phyloP scores from a whole-genome alignment of 2,329 filamentous ascomycete species.

The Gaeumannomyces tritici region DNA sequence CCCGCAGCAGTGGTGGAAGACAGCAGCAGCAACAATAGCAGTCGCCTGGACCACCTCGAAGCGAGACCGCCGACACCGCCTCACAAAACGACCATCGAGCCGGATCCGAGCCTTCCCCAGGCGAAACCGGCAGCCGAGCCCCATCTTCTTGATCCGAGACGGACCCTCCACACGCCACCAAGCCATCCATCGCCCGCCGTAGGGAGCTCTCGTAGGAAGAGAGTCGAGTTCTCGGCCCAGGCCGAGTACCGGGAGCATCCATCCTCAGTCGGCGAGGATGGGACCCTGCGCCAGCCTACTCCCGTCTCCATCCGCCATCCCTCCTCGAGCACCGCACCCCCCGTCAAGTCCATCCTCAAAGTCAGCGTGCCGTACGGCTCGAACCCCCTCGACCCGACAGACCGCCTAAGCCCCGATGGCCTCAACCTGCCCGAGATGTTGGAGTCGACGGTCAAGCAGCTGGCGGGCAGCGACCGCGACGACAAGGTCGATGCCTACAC shows the following conservation, averaged over 20 bases:
- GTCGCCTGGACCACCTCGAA: constrained; percentile 23
- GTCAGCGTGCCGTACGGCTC: constrained; percentile 35
- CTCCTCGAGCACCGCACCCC: constrained; percentile 26
- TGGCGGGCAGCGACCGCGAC: constrained; percentile 63
- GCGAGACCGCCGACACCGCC: constrained; percentile 59
- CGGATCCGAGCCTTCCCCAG: constrained; percentile 22
- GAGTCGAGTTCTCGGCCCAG: constrained; percentile 46
- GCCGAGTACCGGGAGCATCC: constrained; percentile 48
- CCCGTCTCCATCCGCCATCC: constrained; percentile 22
- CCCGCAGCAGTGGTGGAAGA: neutral
- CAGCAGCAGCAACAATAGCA: neutral
- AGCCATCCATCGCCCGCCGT: constrained; percentile 35
- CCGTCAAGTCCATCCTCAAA: constrained; percentile 70
- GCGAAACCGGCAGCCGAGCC: constrained; percentile 23
- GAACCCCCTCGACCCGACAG: constrained; percentile 32
- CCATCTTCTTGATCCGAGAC: constrained; percentile 22
- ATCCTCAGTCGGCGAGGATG: constrained; percentile 26
- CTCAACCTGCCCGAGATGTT: constrained; percentile 69
- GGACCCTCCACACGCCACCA: constrained; percentile 42
- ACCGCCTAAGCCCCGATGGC: constrained; percentile 30
- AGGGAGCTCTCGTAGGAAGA: constrained; percentile 38
- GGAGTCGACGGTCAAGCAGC: constrained; percentile 72
- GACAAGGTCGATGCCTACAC: constrained; percentile 79
- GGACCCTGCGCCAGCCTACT: constrained; percentile 28
- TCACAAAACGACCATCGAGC: constrained; percentile 37